These are phyloP conservation scores for Coniochaeta pulveracea DNA, from an alignment of 2,329 filamentous ascomycete genomes.

Conservation along the genomic window DNA sequence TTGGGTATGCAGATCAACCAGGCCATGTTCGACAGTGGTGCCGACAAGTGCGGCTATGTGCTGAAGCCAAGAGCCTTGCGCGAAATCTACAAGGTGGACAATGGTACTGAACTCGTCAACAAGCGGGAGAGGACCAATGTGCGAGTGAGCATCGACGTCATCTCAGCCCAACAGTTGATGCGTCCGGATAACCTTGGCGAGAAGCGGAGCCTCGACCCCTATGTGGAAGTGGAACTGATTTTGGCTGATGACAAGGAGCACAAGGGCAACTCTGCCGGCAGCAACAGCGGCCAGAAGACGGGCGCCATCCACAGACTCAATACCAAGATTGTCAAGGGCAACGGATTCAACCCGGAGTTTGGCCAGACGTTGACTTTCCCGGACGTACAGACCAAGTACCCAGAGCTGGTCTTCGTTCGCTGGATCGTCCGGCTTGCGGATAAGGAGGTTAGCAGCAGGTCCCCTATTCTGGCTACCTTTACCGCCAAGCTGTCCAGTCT, in stretches of 20 bases:
- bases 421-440: constrained; percentile 84
- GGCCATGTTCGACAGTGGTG: constrained; percentile 90
- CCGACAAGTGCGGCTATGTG: constrained; percentile 82
- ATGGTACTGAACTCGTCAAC: constrained; percentile 39
- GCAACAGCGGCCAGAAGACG: constrained; percentile 37
- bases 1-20: constrained; percentile 92
- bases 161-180: constrained; percentile 92
- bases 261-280: constrained; percentile 64
- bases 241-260: constrained; percentile 89
- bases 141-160: constrained; percentile 74
- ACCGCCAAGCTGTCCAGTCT: constrained; percentile 86
- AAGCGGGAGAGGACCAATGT: constrained; percentile 75
- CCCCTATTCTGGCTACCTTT: constrained; percentile 68
- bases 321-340: constrained; percentile 72
- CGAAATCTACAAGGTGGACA: constrained; percentile 50
- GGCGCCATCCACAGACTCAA: constrained; percentile 50
- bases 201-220: constrained; percentile 69
- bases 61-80: constrained; percentile 84
- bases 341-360: constrained; percentile 90
- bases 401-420: constrained; percentile 84
- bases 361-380: constrained; percentile 63
- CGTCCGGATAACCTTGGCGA: constrained; percentile 49
- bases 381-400: constrained; percentile 83
- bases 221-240: constrained; percentile 90
- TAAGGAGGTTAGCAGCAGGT: constrained; percentile 58